A percentile compares a stretch with the other conserved stretches of the same genome.
Evolutionary conservation across 768 basidiomycete species (phyloP).

Genomic region (Termitomyces sp.): DNA sequence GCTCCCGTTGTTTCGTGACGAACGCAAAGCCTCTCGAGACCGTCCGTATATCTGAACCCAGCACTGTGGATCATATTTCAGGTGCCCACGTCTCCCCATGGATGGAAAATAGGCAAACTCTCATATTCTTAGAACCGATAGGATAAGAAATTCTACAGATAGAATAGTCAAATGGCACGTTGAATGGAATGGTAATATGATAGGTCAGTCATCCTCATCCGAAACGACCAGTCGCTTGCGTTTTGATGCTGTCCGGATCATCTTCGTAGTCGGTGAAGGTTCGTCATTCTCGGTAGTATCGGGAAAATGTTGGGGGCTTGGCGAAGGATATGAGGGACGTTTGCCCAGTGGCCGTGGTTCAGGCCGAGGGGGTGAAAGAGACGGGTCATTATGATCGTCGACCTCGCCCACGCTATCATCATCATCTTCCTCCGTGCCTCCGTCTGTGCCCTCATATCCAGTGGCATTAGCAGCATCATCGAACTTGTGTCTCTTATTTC

Average conservation of each 20-base stretch:
- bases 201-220: slow-evolving; percentile 24
- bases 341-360: slow-evolving; percentile 32
- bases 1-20: not conserved
- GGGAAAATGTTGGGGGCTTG: not conserved
- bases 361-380: slow-evolving; percentile 39
- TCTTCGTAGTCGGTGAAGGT: slow-evolving; percentile 10
- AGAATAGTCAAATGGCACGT: not conserved
- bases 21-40: not conserved
- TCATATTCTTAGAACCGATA: not conserved
- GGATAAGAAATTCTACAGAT: not conserved
- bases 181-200: not conserved
- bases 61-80: not conserved
- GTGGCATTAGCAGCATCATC: slow-evolving; percentile 20
- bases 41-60: not conserved
- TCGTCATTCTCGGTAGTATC: not conserved
- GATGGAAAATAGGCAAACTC: not conserved
- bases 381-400: slow-evolving; percentile 12
- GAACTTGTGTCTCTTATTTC: slow-evolving; percentile 33
- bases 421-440: slow-evolving; percentile 23
- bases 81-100: not conserved
- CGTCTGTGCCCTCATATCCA: slow-evolving; percentile 15
- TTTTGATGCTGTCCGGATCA: slow-evolving; percentile 12
- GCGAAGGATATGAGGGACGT: not conserved
- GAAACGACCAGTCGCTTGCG: slow-evolving; percentile 31
- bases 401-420: slow-evolving; percentile 15